These are phyloP conservation scores for Phytophthora pseudosyringae DNA, from an alignment of 352 stramenopile species.

Conservation along the genomic window DNA sequence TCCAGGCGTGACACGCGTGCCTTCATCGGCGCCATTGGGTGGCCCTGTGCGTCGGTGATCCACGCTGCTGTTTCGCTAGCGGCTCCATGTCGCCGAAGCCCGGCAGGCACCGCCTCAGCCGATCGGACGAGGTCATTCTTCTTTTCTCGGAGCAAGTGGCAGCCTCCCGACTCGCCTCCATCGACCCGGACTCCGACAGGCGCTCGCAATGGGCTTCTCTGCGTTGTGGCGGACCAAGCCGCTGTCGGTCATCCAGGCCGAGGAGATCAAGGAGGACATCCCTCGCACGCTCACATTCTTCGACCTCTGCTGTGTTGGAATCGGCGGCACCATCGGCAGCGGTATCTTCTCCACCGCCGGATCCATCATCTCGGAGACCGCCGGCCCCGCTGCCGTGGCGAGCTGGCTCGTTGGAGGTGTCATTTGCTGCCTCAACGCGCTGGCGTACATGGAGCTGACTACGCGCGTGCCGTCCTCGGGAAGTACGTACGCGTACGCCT, in stretches of 20 bases:
- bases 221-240: conserved; percentile 62
- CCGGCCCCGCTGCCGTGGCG: conserved; percentile 75
- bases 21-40: conserved; percentile 32
- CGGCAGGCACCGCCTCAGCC: conserved; percentile 18
- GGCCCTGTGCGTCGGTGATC: conserved; percentile 15
- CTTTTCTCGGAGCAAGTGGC: conserved; percentile 18
- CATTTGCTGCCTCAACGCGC: conserved; percentile 72
- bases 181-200: conserved; percentile 1
- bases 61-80: conserved; percentile 29
- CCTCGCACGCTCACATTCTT: conserved; percentile 67
- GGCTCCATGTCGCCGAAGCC: conserved; percentile 22
- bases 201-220: conserved; percentile 22
- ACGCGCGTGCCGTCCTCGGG: conserved; percentile 85
- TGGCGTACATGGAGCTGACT: conserved; percentile 89
- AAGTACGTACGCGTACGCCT: conserved; percentile 92
- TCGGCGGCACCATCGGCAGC: conserved; percentile 88
- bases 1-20: conserved; percentile 22
- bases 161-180: conserved; percentile 1
- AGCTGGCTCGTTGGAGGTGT: conserved; percentile 79
- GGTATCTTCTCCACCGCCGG: conserved; percentile 88
- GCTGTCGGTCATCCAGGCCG: conserved; percentile 59
- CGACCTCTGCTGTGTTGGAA: conserved; percentile 88
- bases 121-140: conserved; percentile 13
- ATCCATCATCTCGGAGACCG: conserved; percentile 69
- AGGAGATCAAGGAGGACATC: conserved; percentile 57